phyloP scores from a whole-genome alignment of 768 basidiomycete species.

The Sutorius australiensis region DNA sequence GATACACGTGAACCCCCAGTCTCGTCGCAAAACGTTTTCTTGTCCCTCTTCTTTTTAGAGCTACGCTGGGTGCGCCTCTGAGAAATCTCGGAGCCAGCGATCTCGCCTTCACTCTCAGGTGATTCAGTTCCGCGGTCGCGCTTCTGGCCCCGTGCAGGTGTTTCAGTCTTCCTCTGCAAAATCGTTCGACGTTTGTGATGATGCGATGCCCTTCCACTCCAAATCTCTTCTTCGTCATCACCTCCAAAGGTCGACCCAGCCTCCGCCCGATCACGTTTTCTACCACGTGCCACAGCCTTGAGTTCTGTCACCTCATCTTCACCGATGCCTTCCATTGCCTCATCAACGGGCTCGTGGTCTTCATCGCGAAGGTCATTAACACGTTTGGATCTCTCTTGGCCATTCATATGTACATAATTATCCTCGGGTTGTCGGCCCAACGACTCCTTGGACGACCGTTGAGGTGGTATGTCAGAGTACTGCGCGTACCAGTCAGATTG shows the following conservation, averaged over 20 bases:
- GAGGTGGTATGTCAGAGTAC: slow-evolving; percentile 16
- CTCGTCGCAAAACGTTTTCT: slow-evolving; percentile 38
- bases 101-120: slow-evolving; percentile 32
- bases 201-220: slow-evolving; percentile 41
- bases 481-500: slow-evolving; percentile 42
- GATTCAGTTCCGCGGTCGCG: slow-evolving; percentile 58
- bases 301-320: slow-evolving; percentile 42
- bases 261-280: slow-evolving; percentile 73
- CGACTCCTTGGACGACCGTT: slow-evolving; percentile 50
- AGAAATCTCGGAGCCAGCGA: slow-evolving; percentile 9
- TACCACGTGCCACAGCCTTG: slow-evolving; percentile 43
- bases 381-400: slow-evolving; percentile 41
- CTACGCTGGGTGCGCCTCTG: slow-evolving; percentile 4
- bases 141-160: slow-evolving; percentile 53
- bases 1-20: slow-evolving; percentile 46
- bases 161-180: slow-evolving; percentile 50
- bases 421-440: slow-evolving; percentile 42
- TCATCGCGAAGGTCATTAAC: slow-evolving; percentile 46
- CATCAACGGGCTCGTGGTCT: slow-evolving; percentile 36
- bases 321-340: slow-evolving; percentile 37
- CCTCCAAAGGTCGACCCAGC: slow-evolving; percentile 69
- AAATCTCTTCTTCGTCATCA: slow-evolving; percentile 43
- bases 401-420: slow-evolving; percentile 34
- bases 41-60: slow-evolving; percentile 53
- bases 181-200: slow-evolving; percentile 57